Conservation (phyloP, 352 stramenopile genomes). For the Pythium aristosporum region DNA sequence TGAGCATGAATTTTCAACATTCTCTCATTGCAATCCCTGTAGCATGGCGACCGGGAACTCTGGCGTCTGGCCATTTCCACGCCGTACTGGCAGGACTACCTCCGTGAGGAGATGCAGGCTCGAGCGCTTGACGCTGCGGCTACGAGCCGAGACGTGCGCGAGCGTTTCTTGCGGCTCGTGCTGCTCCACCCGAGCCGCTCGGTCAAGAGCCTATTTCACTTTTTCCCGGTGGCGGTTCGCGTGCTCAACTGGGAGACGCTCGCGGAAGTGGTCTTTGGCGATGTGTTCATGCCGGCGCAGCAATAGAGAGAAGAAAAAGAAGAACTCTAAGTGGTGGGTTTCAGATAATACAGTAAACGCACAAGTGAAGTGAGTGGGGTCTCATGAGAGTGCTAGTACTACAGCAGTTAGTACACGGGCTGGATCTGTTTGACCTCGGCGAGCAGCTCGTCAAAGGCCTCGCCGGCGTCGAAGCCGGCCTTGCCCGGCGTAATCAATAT, state of each 20-base stretch:
- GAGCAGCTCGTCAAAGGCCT: slow-evolving; percentile 90
- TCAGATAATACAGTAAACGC: slow-evolving; percentile 31
- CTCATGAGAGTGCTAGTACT: slow-evolving; percentile 6
- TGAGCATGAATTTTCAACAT: neutral
- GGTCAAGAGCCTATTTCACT: slow-evolving; percentile 67
- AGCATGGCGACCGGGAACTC: slow-evolving; percentile 69
- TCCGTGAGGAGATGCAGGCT: slow-evolving; percentile 36
- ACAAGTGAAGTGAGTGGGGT: slow-evolving; percentile 8
- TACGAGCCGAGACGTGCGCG: slow-evolving; percentile 33
- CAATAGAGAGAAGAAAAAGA: neutral
- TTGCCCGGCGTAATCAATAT: slow-evolving; percentile 96
- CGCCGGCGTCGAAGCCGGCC: slow-evolving; percentile 86
- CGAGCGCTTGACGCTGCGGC: slow-evolving; percentile 24
- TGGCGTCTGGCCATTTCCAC: slow-evolving; percentile 58
- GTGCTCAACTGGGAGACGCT: slow-evolving; percentile 60
- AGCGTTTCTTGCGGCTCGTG: slow-evolving; percentile 74
- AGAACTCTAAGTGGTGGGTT: slow-evolving; percentile 18
- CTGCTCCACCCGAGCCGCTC: slow-evolving; percentile 79
- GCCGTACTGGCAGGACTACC: slow-evolving; percentile 76
- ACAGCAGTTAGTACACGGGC: slow-evolving; percentile 61
- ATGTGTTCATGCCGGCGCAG: slow-evolving; percentile 40
- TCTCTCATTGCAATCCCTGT: neutral
- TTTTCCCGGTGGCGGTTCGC: slow-evolving; percentile 46
- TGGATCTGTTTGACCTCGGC: slow-evolving; percentile 89
- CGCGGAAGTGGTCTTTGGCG: slow-evolving; percentile 57